Conservation (phyloP, 2,329 filamentous ascomycete genomes). For the Trichoderma afroharzianum region DNA sequence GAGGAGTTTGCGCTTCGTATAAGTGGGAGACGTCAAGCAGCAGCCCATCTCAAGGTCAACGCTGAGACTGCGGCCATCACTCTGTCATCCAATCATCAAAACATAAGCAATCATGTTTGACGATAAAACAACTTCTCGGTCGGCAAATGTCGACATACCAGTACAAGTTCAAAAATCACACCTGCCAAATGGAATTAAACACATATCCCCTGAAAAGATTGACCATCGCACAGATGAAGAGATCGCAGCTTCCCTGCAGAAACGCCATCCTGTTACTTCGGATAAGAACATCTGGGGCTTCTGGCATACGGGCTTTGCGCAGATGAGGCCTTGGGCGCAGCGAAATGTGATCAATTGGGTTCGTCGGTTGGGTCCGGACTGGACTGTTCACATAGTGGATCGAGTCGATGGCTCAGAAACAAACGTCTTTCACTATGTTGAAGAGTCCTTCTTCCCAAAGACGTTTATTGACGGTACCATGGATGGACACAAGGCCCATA, state of each 20-base stretch:
- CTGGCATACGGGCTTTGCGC: conserved; percentile 36
- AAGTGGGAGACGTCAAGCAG: neutral
- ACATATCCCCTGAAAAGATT: conserved; percentile 15
- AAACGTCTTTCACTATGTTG: conserved; percentile 34
- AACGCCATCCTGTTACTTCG: conserved; percentile 30
- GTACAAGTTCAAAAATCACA: neutral
- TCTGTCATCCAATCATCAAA: neutral
- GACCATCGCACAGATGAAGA: conserved; percentile 31
- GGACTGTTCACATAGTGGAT: conserved; percentile 41
- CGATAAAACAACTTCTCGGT: neutral
- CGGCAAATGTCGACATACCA: neutral
- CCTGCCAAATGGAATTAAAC: neutral
- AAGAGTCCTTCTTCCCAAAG: conserved; percentile 35
- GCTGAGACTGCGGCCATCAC: neutral
- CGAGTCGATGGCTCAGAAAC: conserved; percentile 33
- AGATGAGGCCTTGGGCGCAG: conserved; percentile 33
- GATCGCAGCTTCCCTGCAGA: conserved; percentile 29
- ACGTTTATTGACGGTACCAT: conserved; percentile 42
- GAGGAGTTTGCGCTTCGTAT: neutral
- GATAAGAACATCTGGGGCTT: conserved; percentile 44
- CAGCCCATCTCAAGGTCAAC: neutral
- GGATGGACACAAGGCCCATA: conserved; percentile 43
- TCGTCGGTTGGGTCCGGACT: conserved; percentile 31
- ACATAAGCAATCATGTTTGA: neutral
- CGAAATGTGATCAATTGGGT: conserved; percentile 39